Percentiles rank a stretch among this genome's conserved stretches.
phyloP scores from a whole-genome alignment of 2,329 filamentous ascomycete genomes.

The Penicillium brevicompactum region DNA sequence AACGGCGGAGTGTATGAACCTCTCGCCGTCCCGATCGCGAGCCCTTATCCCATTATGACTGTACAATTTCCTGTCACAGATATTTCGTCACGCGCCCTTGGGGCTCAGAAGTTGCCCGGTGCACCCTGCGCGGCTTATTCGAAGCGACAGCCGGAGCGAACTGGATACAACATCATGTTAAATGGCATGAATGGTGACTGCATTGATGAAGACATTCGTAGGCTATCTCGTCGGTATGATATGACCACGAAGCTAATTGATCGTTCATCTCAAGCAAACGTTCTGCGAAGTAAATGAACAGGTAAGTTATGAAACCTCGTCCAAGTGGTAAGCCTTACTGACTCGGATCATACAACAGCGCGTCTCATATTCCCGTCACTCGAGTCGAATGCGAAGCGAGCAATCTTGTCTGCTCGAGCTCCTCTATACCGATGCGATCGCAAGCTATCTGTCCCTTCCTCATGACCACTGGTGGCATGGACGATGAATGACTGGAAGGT shows the following conservation, averaged over 20 bases:
- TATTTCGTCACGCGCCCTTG: neutral
- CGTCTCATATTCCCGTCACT: no score
- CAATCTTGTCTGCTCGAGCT: no score
- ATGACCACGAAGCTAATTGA: neutral
- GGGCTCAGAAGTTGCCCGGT: neutral
- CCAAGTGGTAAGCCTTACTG: no score
- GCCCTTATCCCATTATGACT: neutral
- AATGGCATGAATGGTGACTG: neutral
- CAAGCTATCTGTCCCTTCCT: no score
- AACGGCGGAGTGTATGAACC: neutral
- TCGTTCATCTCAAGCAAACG: no score
- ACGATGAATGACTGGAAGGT: no score
- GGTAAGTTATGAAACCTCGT: no score
- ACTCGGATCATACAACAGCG: no score
- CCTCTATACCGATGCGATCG: no score
- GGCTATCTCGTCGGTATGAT: neutral
- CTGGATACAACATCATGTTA: neutral
- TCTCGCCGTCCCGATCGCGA: neutral
- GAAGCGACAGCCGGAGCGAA: neutral
- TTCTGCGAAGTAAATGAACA: no score
- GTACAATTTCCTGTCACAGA: neutral
- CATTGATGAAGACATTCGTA: neutral
- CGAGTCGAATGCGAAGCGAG: no score
- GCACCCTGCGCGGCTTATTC: neutral
- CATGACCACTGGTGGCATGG: no score